Conservation (phyloP, 2,329 filamentous ascomycete genomes). For the Aspergillus sp. region DNA sequence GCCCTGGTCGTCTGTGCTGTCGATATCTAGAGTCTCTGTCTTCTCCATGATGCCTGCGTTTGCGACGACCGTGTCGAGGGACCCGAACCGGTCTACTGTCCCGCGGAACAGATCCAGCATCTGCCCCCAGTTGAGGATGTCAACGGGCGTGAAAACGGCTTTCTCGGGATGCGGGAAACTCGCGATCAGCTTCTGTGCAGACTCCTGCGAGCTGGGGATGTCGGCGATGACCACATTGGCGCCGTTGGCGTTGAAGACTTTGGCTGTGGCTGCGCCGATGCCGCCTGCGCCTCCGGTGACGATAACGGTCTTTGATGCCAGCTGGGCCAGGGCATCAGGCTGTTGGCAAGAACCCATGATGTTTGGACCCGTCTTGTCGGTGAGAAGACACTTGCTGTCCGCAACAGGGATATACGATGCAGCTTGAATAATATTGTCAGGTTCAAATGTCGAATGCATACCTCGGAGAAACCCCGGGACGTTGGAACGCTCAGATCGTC, state of each 20-base stretch:
- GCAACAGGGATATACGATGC: too few relatives aligned
- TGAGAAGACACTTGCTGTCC: too few relatives aligned
- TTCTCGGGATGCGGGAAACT: conserved; percentile 9
- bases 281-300: conserved; percentile 44
- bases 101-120: conserved; percentile 36
- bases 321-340: background rate
- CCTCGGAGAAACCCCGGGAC: background rate
- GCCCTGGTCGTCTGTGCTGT: background rate
- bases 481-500: background rate
- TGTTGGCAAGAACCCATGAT: background rate
- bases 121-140: conserved; percentile 39
- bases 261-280: conserved; percentile 44
- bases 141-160: conserved; percentile 34
- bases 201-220: conserved; percentile 1
- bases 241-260: conserved; percentile 35
- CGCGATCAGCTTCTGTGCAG: conserved; percentile 5
- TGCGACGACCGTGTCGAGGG: conserved; percentile 43
- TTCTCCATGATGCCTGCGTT: conserved; percentile 45
- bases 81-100: conserved; percentile 33
- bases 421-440: background rate
- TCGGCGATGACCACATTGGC: conserved; percentile 44
- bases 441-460: background rate
- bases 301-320: conserved; percentile 31
- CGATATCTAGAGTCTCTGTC: conserved; percentile 20
- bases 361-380: too few relatives aligned